phyloP scores from a whole-genome alignment of 2,329 filamentous ascomycete genomes.

The Penicillium sp. region DNA sequence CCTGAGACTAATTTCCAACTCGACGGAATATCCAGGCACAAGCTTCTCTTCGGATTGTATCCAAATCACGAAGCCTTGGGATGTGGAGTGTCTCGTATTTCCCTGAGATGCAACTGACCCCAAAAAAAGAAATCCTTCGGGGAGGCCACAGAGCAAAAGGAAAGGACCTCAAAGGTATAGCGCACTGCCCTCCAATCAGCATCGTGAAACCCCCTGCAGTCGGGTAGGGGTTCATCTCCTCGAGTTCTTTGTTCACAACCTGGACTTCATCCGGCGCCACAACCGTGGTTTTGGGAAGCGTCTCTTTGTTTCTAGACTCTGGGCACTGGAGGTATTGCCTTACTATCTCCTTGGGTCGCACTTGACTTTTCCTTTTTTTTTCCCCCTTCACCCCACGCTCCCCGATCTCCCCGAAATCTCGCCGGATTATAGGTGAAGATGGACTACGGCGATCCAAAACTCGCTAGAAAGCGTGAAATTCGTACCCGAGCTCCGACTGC shows the following conservation, averaged over 20 bases:
- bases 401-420: constrained; percentile 19
- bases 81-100: constrained; percentile 6
- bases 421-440: constrained; percentile 8
- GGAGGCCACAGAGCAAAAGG: neutral
- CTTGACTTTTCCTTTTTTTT: constrained; percentile 8
- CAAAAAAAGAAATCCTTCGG: neutral
- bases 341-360: constrained; percentile 13
- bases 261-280: constrained; percentile 17
- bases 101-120: neutral
- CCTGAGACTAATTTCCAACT: constrained; percentile 10
- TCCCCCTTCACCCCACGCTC: neutral
- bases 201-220: constrained; percentile 7
- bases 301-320: constrained; percentile 15
- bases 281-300: constrained; percentile 5
- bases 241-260: constrained; percentile 18
- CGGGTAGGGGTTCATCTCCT: constrained; percentile 6
- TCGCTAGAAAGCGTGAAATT: constrained; percentile 23
- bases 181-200: constrained; percentile 9
- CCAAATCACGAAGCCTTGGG: neutral
- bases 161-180: neutral
- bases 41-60: constrained; percentile 11
- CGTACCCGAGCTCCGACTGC: constrained; percentile 28
- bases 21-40: constrained; percentile 7
- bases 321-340: neutral
- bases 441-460: constrained; percentile 16